phyloP scores from a whole-genome alignment of 257 asterid species.

The Cordia subcordata region DNA sequence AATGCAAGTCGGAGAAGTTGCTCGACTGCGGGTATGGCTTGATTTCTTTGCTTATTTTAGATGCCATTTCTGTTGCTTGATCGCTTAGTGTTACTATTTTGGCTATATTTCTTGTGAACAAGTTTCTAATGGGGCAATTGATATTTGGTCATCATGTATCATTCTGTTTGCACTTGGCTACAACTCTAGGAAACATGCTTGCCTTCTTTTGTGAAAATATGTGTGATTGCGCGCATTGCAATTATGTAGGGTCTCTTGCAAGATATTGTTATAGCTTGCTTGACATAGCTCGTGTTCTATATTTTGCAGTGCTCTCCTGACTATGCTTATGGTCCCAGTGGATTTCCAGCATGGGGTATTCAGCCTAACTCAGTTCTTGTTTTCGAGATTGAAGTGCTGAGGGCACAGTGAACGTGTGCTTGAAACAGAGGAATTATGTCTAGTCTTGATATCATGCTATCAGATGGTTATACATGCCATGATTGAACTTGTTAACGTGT shows the following conservation, averaged over 20 bases:
- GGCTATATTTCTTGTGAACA: no score
- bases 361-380: slow-evolving; percentile 73
- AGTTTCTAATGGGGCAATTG: no score
- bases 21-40: slow-evolving; percentile 54
- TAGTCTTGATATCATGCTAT: not conserved
- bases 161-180: no score
- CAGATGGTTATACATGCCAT: not conserved
- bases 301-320: slow-evolving; percentile 90
- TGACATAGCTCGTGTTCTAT: no score
- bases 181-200: no score
- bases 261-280: not conserved
- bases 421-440: not conserved
- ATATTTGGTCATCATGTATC: no score
- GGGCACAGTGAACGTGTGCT: slow-evolving; percentile 28
- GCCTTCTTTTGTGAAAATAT: no score
- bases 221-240: not conserved
- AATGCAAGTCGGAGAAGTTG: slow-evolving; percentile 97
- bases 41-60: slow-evolving; percentile 2
- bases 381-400: slow-evolving; percentile 88
- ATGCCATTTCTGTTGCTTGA: not conserved
- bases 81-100: no score
- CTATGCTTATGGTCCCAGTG: slow-evolving; percentile 76
- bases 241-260: not conserved
- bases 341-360: slow-evolving; percentile 95
- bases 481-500: not conserved